Evolutionary conservation across 441 rosid genomes (phyloP), one percentile per base, ranked within the genome.

Genomic region (Erodium chrysanthum): DNA sequence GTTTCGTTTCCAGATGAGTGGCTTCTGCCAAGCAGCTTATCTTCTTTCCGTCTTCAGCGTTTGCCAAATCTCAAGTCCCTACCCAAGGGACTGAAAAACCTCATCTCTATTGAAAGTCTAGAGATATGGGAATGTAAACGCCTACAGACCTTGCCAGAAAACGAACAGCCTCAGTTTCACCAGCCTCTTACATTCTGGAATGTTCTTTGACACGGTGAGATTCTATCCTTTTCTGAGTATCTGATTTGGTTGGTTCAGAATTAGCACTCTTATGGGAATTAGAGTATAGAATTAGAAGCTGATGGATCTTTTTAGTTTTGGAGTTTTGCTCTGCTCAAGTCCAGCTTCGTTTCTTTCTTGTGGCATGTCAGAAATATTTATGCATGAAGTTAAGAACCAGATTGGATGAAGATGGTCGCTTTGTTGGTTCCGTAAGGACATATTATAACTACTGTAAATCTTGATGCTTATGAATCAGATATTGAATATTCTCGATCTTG

Each of bases 21-120:
- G 71, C 37, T 74, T 64, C 71, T 78, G 66, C 81, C 81, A 7
- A 20, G 29, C 46, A 74, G 33, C 70, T 8, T 78, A 2, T 67
- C 75, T 42, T 71, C 68, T 60, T 70, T 74, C 4, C 70, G 60
- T 17, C 68, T 78, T 1, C 70, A 59, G 50, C 40, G 48, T 25
- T 40, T 65, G n/a, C 65, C 64, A 54, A 66, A 63, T 66, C 73
- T 74, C 0, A 18, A 21, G 6, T 50, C 54, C 40, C 35, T 35
- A 35, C 56, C 67, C 7, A 31, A 37, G 69, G 66, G 72, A n/a
- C 33, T 71, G 66, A 65, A 71, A 59, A 67, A 68, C 58, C 72
- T 71, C 29, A 65, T 50, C 8, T 44, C 64, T 27, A 67, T 65
- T 35, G 69, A 71, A 31, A 50, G 63, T 42, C 71, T 75, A n/a